phyloP scores from a whole-genome alignment of 2,329 filamentous ascomycete species.

The Penicillium sp. region DNA sequence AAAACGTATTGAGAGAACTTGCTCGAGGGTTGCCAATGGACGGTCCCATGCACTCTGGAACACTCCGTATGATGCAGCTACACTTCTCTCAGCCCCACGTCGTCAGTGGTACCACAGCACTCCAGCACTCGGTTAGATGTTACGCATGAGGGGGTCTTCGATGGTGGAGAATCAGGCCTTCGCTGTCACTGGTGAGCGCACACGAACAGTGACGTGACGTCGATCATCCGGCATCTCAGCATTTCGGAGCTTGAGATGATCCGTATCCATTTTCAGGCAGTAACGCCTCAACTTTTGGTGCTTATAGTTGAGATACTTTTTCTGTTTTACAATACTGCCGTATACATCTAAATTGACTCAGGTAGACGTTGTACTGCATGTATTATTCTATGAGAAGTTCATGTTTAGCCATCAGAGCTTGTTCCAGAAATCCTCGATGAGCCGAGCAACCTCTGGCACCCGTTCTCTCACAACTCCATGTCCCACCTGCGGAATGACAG shows the following conservation, averaged over 20 bases:
- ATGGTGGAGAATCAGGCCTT: slow-evolving; percentile 8
- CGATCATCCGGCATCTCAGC: slow-evolving; percentile 25
- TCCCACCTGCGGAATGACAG: slow-evolving; percentile 36
- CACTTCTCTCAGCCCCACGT: neutral
- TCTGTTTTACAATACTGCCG: too few species aligned
- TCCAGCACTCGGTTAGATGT: neutral
- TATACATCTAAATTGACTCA: too few species aligned
- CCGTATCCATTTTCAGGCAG: slow-evolving; percentile 12
- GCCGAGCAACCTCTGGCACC: slow-evolving; percentile 34
- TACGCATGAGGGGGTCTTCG: neutral
- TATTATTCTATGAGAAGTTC: too few species aligned
- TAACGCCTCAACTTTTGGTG: slow-evolving; percentile 7
- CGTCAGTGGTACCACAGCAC: neutral
- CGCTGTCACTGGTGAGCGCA: slow-evolving; percentile 2
- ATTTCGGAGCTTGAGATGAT: slow-evolving; percentile 13
- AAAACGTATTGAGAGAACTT: neutral
- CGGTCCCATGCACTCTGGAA: slow-evolving; percentile 8
- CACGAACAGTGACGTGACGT: slow-evolving; percentile 19
- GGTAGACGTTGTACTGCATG: too few species aligned
- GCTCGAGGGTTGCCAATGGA: slow-evolving; percentile 4
- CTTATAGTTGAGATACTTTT: too few species aligned
- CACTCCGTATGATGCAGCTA: neutral
- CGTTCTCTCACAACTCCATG: slow-evolving; percentile 42
- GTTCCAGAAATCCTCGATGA: slow-evolving; percentile 29
- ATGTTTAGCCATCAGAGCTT: slow-evolving; percentile 21